Evolutionary conservation across 1,284 basidiomycete genomes (phyloP), one percentile per base, ranked within the genome.

Genomic region (Irpex sp.): DNA sequence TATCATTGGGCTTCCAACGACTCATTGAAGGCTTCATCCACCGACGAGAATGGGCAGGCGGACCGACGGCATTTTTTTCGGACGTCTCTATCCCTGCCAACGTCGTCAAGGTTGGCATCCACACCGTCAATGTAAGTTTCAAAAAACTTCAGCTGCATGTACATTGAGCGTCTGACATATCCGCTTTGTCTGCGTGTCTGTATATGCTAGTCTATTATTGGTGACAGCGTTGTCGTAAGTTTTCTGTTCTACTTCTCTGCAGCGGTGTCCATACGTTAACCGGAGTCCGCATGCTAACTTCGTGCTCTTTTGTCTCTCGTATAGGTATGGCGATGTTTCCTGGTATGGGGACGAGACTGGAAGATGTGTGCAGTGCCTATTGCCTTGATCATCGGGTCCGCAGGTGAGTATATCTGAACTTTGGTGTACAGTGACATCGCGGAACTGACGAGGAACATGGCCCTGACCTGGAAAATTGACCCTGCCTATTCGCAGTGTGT

Each of bases 21-120:
- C 72, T 78, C 61, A 75, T 78, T 58, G 68, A 72, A 65, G 77
- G 77, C 17, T 78, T 78, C 70, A 77, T 78, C 61, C 63, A 69
- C 46, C 67, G 71, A 6, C 72, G 75, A 31, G 67, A 77, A 63
- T 60, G 63, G 57, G 69, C 71, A 9, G 76, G 76, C 6, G 76
- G 75, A 17, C 77, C 76, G 3, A 70, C 67, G 33, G 76, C 72
- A 2, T 78, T 74, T 65, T 78, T 78, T 64, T 75, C 76, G 0
- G 72, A 77, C 60, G 76, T 78, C 3, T 77, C 74, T 26, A 74
- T 74, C 11, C 76, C 75, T 21, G 71, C 73, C 35, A 77, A 78
- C 63, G 77, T 78, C 21, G 75, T 73, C 21, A 78, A 78, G 61
- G 77, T 78, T 35, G 73, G 71, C 21, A 72, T 78, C 47, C 76